Conservation (phyloP, 495 filamentous ascomycete genomes). For the Tuber indicum region DNA sequence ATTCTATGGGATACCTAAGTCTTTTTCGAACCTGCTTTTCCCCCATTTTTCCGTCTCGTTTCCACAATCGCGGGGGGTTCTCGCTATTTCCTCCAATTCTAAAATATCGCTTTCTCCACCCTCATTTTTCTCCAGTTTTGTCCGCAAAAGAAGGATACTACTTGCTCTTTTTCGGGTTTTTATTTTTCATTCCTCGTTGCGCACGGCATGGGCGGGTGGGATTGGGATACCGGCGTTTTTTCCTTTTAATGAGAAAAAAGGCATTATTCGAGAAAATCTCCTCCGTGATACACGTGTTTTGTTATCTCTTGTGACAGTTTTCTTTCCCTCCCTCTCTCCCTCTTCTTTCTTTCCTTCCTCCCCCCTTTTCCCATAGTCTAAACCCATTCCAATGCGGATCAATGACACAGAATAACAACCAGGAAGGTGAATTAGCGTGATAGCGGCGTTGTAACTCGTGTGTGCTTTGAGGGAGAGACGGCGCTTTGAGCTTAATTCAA, state of each 20-base stretch:
- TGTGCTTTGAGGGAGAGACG: too few relatives aligned
- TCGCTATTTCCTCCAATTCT: not conserved
- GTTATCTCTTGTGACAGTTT: too few relatives aligned
- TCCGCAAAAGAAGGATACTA: not conserved
- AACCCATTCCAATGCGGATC: too few relatives aligned
- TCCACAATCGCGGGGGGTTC: not conserved
- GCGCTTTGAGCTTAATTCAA: too few relatives aligned
- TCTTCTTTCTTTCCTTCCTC: too few relatives aligned
- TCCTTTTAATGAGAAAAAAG: not conserved
- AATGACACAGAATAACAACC: too few relatives aligned
- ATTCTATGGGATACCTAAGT: constrained; percentile 3
- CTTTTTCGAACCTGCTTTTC: not conserved
- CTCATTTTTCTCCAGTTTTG: not conserved
- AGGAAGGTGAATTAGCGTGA: too few relatives aligned
- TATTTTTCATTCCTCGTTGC: not conserved
- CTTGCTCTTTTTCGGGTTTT: not conserved
- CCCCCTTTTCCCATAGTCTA: too few relatives aligned
- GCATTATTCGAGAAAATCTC: not conserved
- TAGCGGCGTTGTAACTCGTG: too few relatives aligned
- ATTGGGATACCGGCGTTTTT: constrained; percentile 5
- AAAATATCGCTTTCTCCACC: not conserved
- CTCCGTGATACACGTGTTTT: too few relatives aligned
- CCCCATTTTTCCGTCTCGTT: not conserved
- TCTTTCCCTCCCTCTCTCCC: too few relatives aligned
- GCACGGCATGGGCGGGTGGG: not conserved